These are phyloP conservation scores for Hemileccinum impolitum DNA, from an alignment of 768 basidiomycete species.

Conservation along the genomic window DNA sequence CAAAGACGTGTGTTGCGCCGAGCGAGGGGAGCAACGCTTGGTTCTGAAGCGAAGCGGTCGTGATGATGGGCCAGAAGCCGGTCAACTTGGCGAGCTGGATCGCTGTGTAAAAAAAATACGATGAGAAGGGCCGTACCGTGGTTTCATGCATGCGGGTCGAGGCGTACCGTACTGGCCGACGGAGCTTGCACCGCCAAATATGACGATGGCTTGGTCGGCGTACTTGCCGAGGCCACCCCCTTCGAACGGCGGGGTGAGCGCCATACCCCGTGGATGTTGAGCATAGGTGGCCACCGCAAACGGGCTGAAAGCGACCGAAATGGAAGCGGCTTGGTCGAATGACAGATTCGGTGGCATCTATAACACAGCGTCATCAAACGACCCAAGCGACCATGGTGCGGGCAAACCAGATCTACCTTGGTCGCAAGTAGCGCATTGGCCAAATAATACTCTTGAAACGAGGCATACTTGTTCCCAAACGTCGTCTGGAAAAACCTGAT, in stretches of 20 bases:
- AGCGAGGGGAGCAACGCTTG: slow-evolving; percentile 25
- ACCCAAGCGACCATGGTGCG: not conserved
- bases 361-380: not conserved
- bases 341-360: slow-evolving; percentile 34
- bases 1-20: slow-evolving; percentile 38
- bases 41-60: slow-evolving; percentile 37
- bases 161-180: slow-evolving; percentile 35
- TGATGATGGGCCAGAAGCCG: slow-evolving; percentile 35
- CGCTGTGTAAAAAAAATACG: no score
- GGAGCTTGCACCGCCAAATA: slow-evolving; percentile 36
- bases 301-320: slow-evolving; percentile 32
- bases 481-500: slow-evolving; percentile 8
- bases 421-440: slow-evolving; percentile 11
- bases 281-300: slow-evolving; percentile 34
- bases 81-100: slow-evolving; percentile 33
- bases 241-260: slow-evolving; percentile 26
- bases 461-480: slow-evolving; percentile 8
- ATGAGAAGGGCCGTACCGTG: no score
- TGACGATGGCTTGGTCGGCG: slow-evolving; percentile 28
- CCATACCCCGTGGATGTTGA: slow-evolving; percentile 23
- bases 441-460: slow-evolving; percentile 26
- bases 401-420: slow-evolving; percentile 10
- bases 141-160: not conserved
- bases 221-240: slow-evolving; percentile 29
- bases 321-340: slow-evolving; percentile 36